Percentiles rank a stretch among this genome's conserved stretches.
These are phyloP conservation scores for Magnolia kwangsiensis DNA, from an alignment of 164 flowering plant species.

Conservation along the genomic window DNA sequence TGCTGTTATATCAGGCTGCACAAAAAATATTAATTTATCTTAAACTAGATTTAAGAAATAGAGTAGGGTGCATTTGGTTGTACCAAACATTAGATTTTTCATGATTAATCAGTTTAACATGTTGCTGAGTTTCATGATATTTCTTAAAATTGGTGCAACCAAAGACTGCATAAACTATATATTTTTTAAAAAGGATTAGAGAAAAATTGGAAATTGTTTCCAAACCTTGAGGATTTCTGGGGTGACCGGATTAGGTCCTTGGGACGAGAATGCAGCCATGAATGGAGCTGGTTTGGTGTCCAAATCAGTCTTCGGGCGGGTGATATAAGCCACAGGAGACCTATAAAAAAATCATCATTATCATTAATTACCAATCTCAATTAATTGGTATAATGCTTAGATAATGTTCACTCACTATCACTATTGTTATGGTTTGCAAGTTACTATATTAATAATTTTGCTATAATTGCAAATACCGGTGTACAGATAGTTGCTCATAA, in stretches of 20 bases:
- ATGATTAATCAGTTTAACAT: no score
- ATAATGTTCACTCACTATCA: no score
- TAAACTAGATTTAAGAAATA: background rate
- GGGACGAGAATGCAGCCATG: conserved; percentile 82
- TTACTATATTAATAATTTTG: background rate
- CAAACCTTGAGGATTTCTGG: conserved; percentile 83
- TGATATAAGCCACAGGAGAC: conserved; percentile 49
- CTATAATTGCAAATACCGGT: background rate
- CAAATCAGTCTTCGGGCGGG: conserved; percentile 33
- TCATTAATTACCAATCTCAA: no score
- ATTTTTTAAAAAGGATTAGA: no score
- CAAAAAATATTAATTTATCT: background rate
- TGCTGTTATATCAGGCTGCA: conserved; percentile 82
- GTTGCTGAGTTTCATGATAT: no score
- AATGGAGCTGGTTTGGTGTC: conserved; percentile 60
- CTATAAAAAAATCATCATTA: conserved; percentile 20
- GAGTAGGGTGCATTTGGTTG: background rate
- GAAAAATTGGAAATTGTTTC: background rate
- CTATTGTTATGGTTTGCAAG: background rate
- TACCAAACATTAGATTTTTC: background rate
- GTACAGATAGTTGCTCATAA: no score
- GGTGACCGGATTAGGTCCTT: conserved; percentile 60
- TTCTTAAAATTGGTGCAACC: no score
- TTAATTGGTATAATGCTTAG: background rate
- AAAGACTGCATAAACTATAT: no score